Base-by-base conservation (phyloP, 1,284 basidiomycete species). In the Xerocomus amazonicus region DNA sequence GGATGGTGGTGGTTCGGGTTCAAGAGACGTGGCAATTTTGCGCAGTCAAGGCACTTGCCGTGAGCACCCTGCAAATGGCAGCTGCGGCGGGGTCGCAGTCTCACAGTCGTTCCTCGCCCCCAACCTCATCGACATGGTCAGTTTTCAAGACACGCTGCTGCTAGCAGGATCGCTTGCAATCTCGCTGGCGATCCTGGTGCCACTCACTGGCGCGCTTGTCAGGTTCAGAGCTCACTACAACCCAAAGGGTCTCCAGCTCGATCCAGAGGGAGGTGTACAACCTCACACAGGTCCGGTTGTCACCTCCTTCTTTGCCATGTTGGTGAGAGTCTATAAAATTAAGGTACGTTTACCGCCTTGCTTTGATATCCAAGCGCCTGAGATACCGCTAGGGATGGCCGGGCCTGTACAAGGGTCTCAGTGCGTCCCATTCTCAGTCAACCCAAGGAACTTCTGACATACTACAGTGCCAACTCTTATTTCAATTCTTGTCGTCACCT, bases 341-440 rank as follows among this genome's bases (percentile, higher is more conserved):
- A 92, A 95, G 75, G 86, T 84, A 38, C 37, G 74, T 53, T 8
- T 28, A 13, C 26, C 14, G 13, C 14, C 12, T 26, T 35, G 17
- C 34, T 38, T 48, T 50, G 39, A 35, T 35, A 1, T 32, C n/a
- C 9, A 19, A 29, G 0, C 28, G 19, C 33, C 33, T 35, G 32
- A 27, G 26, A 41, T 39, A 31, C 31, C 4, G 6, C 6, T 40
- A 89, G 83, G 88, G 92, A 19, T 84, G 78, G 77, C 67, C 75
- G 45, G 92, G 92, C 16, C 67, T 94, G 36, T 93, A 89, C 76
- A 95, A 81, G 69, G 92, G 92, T 44, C 65, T 85, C 43, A 88
- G 88, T 90, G 63, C 47, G 87, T 73, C 13, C 26, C 10, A 19
- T 39, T 54, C 27, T 49, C 19, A 16, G n/a, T 29, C 27, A 41